phyloP scores from a whole-genome alignment of 768 basidiomycete species.

The Holtermanniella nyarrowii region DNA sequence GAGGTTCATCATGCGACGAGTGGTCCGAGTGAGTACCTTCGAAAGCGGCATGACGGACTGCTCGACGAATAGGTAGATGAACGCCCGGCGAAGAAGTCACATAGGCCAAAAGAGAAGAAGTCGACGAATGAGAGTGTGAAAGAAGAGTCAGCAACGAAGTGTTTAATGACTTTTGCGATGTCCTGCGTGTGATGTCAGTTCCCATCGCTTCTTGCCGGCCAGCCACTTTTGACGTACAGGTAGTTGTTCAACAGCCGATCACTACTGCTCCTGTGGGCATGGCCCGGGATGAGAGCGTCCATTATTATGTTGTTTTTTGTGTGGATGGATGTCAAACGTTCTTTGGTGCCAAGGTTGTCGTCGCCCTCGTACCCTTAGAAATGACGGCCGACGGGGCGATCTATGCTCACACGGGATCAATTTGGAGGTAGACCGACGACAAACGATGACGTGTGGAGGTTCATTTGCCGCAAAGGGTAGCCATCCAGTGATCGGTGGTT shows the following conservation, averaged over 20 bases:
- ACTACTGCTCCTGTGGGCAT: constrained; percentile 37
- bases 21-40: constrained; percentile 32
- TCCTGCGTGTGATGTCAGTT: constrained; percentile 10
- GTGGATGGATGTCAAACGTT: too few relatives aligned
- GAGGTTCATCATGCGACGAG: constrained; percentile 10
- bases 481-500: too few relatives aligned
- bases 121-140: constrained; percentile 40
- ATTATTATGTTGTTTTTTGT: constrained; percentile 13
- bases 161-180: constrained; percentile 35
- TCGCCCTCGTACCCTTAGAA: too few relatives aligned
- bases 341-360: too few relatives aligned
- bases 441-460: too few relatives aligned
- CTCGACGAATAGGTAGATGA: constrained; percentile 27
- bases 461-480: too few relatives aligned
- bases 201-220: neutral
- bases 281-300: constrained; percentile 35
- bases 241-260: constrained; percentile 40
- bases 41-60: constrained; percentile 39
- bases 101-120: constrained; percentile 40
- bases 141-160: constrained; percentile 37
- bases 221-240: constrained; percentile 19
- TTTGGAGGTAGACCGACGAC: too few relatives aligned
- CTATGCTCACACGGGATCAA: too few relatives aligned
- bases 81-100: constrained; percentile 40
- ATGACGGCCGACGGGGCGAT: too few relatives aligned